Percentiles rank a stretch among this genome's conserved stretches.
These are phyloP conservation scores for Candida labiduridarum DNA, from an alignment of 1,139 yeast species.

Conservation along the genomic window DNA sequence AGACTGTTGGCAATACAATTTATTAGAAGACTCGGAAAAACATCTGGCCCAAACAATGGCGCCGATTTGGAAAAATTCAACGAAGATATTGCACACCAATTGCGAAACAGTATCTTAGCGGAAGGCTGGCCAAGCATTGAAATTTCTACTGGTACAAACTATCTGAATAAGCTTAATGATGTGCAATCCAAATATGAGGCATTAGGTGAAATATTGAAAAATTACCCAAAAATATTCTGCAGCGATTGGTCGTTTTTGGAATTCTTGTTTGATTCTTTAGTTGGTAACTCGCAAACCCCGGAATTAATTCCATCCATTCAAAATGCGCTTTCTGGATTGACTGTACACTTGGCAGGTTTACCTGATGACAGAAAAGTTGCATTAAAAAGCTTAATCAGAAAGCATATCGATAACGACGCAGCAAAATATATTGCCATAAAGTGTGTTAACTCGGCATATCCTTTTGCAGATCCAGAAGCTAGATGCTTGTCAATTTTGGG, in stretches of 20 bases:
- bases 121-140: conserved; percentile 65
- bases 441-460: conserved; percentile 63
- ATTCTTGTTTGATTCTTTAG: conserved; percentile 74
- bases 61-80: conserved; percentile 31
- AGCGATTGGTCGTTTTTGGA: conserved; percentile 55
- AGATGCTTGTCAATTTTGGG: conserved; percentile 72
- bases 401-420: conserved; percentile 31
- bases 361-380: conserved; percentile 37
- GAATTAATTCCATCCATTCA: conserved; percentile 73
- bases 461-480: conserved; percentile 70
- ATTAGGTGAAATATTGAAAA: conserved; percentile 63
- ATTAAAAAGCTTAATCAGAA: conserved; percentile 47
- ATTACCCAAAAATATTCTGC: conserved; percentile 46
- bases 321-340: conserved; percentile 66
- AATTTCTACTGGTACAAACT: conserved; percentile 25
- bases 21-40: conserved; percentile 54
- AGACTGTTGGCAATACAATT: conserved; percentile 60
- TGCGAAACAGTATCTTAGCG: conserved; percentile 51
- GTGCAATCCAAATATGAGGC: conserved; percentile 75
- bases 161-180: conserved; percentile 16
- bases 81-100: conserved; percentile 47
- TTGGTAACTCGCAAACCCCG: conserved; percentile 50
- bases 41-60: conserved; percentile 20
- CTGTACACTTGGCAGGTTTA: conserved; percentile 49
- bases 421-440: conserved; percentile 68